Conservation (phyloP, 352 stramenopile genomes). For the Globisporangium radiosum region DNA sequence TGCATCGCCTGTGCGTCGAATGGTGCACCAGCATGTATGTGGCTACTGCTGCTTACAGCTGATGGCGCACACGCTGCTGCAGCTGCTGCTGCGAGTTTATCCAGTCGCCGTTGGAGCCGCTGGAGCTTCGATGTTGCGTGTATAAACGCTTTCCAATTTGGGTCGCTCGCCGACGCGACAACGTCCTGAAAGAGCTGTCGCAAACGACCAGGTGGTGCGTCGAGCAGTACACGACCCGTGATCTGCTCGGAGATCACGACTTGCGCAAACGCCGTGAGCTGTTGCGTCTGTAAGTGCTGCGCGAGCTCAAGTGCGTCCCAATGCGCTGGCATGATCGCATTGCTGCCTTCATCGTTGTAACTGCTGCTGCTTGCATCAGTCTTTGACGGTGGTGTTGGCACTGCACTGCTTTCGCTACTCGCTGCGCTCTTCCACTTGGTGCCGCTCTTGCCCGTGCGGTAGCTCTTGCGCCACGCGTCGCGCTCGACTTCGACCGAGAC, state of each 20-base stretch:
- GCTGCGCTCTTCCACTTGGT: slow-evolving; percentile 64
- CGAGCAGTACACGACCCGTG: slow-evolving; percentile 46
- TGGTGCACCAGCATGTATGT: background rate
- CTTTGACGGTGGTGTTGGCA: slow-evolving; percentile 3
- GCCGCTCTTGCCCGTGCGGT: slow-evolving; percentile 36
- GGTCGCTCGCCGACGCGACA: slow-evolving; percentile 21
- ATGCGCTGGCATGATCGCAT: slow-evolving; percentile 32
- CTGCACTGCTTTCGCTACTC: background rate
- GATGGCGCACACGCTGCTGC: background rate
- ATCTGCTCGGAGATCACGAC: slow-evolving; percentile 56
- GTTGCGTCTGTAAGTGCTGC: slow-evolving; percentile 41
- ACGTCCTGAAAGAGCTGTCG: slow-evolving; percentile 32
- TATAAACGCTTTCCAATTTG: slow-evolving; percentile 46
- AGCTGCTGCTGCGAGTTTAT: slow-evolving; percentile 4
- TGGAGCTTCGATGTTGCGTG: slow-evolving; percentile 30
- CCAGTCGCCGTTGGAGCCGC: slow-evolving; percentile 34
- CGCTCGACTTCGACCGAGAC: slow-evolving; percentile 43
- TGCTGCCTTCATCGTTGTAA: slow-evolving; percentile 1
- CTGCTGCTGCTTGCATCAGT: slow-evolving; percentile 1
- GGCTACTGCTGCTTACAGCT: background rate
- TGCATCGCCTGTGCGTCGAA: too few species aligned
- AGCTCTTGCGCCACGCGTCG: slow-evolving; percentile 45
- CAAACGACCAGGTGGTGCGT: slow-evolving; percentile 34
- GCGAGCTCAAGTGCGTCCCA: slow-evolving; percentile 61
- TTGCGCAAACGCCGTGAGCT: slow-evolving; percentile 42